These are phyloP conservation scores for Tetrahymena elliotti DNA, from an alignment of 73 alveolate species.

Conservation along the genomic window DNA sequence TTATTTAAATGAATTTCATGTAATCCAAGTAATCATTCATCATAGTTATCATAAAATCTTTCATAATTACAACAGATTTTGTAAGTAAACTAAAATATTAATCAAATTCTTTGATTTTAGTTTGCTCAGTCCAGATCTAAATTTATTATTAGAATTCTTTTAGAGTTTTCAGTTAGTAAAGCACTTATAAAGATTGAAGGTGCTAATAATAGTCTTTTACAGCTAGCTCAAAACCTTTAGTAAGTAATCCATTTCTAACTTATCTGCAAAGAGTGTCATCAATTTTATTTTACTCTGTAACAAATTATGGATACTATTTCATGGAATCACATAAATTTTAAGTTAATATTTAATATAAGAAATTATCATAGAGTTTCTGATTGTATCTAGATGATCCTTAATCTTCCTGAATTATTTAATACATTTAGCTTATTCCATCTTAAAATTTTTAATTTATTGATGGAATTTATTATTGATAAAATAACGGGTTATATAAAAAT, in stretches of 20 bases:
- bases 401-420: background rate
- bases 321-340: background rate
- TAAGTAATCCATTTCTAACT: background rate
- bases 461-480: background rate
- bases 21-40: background rate
- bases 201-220: background rate
- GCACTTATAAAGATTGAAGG: background rate
- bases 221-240: background rate
- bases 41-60: background rate
- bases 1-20: background rate
- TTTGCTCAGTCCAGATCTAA: background rate
- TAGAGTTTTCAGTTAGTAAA: background rate
- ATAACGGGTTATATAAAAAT: background rate
- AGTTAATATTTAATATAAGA: background rate
- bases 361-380: background rate
- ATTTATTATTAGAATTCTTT: background rate
- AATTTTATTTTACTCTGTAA: background rate
- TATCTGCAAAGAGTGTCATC: background rate
- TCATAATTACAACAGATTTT: background rate
- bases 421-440: background rate
- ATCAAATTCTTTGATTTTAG: background rate
- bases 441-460: background rate
- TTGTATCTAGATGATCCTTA: background rate
- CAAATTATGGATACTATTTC: background rate
- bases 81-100: background rate